These are phyloP conservation scores for Marvania coccoides DNA, from an alignment of 139 green algal genomes.

Conservation along the genomic window DNA sequence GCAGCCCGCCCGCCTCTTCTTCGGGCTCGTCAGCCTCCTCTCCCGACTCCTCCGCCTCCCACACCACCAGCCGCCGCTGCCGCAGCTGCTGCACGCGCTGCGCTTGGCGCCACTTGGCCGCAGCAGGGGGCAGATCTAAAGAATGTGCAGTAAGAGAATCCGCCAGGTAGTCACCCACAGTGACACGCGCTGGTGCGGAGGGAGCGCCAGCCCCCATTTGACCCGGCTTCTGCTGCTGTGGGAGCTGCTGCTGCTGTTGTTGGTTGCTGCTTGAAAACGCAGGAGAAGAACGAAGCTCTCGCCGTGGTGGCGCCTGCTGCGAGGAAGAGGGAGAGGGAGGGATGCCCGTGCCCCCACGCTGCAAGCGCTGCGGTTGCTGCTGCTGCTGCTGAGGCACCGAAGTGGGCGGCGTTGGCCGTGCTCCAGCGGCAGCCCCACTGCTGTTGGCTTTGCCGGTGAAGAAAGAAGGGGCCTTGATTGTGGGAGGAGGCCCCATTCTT, in stretches of 20 bases:
- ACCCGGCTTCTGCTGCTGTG: slow-evolving; percentile 2
- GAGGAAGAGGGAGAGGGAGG: no score
- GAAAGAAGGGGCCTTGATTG: no score
- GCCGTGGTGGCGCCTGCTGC: no score
- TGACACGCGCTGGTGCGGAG: not conserved
- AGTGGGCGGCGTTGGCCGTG: not conserved
- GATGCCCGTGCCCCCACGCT: no score
- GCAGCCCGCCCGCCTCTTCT: not conserved
- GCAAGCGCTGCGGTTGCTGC: no score
- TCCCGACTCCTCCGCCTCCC: slow-evolving; percentile 27
- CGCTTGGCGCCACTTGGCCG: slow-evolving; percentile 19
- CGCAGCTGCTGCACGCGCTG: slow-evolving; percentile 7
- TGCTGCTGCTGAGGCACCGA: not conserved
- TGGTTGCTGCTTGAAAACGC: not conserved
- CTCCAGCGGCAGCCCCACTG: not conserved
- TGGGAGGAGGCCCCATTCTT: not conserved
- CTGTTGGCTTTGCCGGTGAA: not conserved
- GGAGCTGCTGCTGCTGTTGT: not conserved
- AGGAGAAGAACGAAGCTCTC: not conserved
- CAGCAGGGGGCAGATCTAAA: slow-evolving; percentile 62
- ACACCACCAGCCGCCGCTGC: slow-evolving; percentile 26
- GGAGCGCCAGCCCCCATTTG: not conserved
- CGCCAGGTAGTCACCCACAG: slow-evolving; percentile 33
- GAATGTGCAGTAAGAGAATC: slow-evolving; percentile 67
- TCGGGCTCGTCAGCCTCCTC: slow-evolving; percentile 11